These are phyloP conservation scores for Lactarius trivialis DNA, from an alignment of 768 basidiomycete species.

Conservation along the genomic window DNA sequence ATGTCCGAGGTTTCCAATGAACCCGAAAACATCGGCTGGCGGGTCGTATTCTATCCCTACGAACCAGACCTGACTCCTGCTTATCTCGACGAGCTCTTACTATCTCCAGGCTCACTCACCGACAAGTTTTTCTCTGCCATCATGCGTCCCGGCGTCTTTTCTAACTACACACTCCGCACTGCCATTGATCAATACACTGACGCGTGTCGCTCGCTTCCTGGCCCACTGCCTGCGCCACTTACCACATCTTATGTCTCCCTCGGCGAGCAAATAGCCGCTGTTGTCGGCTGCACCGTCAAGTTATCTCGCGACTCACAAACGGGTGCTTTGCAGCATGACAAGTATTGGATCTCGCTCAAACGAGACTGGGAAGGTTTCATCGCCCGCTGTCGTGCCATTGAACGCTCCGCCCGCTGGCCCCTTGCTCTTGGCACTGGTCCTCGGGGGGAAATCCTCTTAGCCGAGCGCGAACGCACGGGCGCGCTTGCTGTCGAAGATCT, in stretches of 20 bases:
- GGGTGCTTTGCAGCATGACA: conserved; percentile 68
- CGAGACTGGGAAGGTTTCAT: conserved; percentile 96
- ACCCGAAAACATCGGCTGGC: conserved; percentile 41
- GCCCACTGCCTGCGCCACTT: conserved; percentile 49
- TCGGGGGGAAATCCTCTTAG: conserved; percentile 45
- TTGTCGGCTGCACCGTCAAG: conserved; percentile 81
- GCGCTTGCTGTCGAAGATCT: conserved; percentile 59
- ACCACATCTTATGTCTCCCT: conserved; percentile 57
- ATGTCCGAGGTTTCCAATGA: conserved; percentile 32
- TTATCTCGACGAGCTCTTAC: conserved; percentile 81
- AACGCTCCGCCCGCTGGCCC: conserved; percentile 79
- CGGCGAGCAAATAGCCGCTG: conserved; percentile 68
- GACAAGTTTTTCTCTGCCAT: conserved; percentile 78
- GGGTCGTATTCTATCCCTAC: conserved; percentile 50
- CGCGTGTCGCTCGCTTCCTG: conserved; percentile 60
- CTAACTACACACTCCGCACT: conserved; percentile 68
- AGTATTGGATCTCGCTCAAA: conserved; percentile 80
- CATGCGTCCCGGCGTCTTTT: conserved; percentile 85
- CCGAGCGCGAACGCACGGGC: conserved; percentile 75
- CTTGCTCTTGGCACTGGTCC: conserved; percentile 51
- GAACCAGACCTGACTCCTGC: conserved; percentile 75
- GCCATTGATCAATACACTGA: conserved; percentile 81
- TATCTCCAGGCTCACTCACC: conserved; percentile 62
- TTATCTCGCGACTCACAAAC: conserved; percentile 69
- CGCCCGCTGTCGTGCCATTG: conserved; percentile 84